Evolutionary conservation across 2,329 filamentous ascomycete genomes (phyloP).

Genomic region (Venturia nashicola): DNA sequence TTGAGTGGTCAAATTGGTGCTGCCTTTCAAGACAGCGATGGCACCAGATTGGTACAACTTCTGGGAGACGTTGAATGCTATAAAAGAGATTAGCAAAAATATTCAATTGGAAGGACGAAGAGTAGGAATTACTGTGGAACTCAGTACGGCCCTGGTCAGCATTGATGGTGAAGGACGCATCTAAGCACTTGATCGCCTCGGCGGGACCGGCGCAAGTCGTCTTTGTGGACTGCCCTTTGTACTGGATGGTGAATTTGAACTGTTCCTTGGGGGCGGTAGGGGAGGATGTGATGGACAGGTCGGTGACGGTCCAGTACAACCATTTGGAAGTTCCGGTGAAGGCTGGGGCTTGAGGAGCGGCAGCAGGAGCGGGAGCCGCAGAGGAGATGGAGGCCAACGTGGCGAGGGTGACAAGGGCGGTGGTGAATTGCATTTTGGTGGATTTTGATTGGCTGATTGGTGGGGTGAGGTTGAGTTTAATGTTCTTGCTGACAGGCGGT

Average conservation of each 20-base stretch:
- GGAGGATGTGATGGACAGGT: background rate
- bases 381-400: background rate
- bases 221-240: background rate
- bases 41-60: background rate
- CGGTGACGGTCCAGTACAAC: background rate
- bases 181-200: background rate
- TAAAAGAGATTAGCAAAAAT: background rate
- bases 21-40: background rate
- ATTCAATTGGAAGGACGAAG: too few relatives aligned
- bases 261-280: background rate
- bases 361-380: background rate
- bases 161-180: background rate
- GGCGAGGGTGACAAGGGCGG: background rate
- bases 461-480: background rate
- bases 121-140: background rate
- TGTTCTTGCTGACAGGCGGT: too few relatives aligned
- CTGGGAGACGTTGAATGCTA: background rate
- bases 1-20: background rate
- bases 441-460: background rate
- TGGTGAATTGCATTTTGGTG: background rate
- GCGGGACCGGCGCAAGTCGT: background rate
- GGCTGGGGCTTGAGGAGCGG: background rate
- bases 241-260: background rate
- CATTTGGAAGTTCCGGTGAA: background rate
- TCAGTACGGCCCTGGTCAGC: background rate